Evolutionary conservation across 2,329 filamentous ascomycete species (phyloP).

Genomic region (Hypoxylon sp.): DNA sequence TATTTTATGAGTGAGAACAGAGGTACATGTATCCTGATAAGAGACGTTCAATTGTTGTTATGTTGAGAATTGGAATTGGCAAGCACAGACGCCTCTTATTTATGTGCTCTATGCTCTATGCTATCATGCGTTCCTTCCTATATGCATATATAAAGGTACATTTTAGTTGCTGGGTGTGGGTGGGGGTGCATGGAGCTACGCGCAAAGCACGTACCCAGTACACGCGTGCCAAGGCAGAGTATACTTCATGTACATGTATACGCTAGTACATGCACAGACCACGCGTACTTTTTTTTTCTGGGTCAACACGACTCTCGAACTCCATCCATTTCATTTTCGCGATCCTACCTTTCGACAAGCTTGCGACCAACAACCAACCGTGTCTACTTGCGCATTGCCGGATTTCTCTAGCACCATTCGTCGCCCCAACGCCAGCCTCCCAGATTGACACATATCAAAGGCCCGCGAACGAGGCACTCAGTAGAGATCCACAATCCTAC

Average conservation of each 20-base stretch:
- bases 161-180: too few relatives aligned
- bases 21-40: too few relatives aligned
- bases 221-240: too few relatives aligned
- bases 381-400: constrained; percentile 19
- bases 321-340: constrained; percentile 36
- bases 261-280: constrained; percentile 12
- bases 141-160: too few relatives aligned
- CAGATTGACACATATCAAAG: not conserved
- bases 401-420: constrained; percentile 4
- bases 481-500: not conserved
- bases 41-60: too few relatives aligned
- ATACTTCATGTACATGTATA: too few relatives aligned
- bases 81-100: too few relatives aligned
- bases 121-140: too few relatives aligned
- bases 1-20: not conserved
- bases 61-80: too few relatives aligned
- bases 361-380: constrained; percentile 23
- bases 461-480: not conserved
- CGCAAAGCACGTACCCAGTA: too few relatives aligned
- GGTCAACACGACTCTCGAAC: constrained; percentile 29
- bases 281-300: constrained; percentile 21
- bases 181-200: too few relatives aligned
- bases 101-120: too few relatives aligned
- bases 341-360: constrained; percentile 10
- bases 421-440: constrained; percentile 13